Conservation (phyloP, 2,329 filamentous ascomycete genomes). For the Epichloe baconii region DNA sequence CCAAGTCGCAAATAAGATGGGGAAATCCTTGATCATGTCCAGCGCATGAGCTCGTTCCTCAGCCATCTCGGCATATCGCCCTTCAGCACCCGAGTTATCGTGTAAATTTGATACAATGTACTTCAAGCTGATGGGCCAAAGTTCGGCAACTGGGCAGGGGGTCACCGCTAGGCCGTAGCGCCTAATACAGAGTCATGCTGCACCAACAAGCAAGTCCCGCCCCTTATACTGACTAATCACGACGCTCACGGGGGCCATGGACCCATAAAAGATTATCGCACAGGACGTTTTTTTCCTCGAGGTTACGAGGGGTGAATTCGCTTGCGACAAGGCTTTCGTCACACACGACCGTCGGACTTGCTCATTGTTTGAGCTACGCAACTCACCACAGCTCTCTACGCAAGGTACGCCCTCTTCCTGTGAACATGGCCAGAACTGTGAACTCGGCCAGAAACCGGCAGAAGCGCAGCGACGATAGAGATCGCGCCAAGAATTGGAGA, state of each 20-base stretch:
- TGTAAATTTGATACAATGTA: too few species aligned
- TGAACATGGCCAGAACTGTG: conserved; percentile 1
- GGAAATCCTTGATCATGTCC: too few species aligned
- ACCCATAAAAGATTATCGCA: not conserved
- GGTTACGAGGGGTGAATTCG: not conserved
- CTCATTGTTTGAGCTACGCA: not conserved
- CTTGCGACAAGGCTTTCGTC: not conserved
- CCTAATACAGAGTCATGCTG: too few species aligned
- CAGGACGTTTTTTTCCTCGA: not conserved
- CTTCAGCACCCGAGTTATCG: too few species aligned
- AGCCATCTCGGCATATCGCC: too few species aligned
- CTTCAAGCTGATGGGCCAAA: too few species aligned
- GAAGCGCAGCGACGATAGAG: conserved; percentile 6
- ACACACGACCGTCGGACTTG: not conserved
- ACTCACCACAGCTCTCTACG: not conserved
- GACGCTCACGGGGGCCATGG: not conserved
- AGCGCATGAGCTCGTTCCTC: too few species aligned
- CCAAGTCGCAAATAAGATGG: too few species aligned
- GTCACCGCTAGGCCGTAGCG: not conserved
- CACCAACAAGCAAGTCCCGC: too few species aligned
- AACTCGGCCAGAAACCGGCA: not conserved
- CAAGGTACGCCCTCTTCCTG: not conserved
- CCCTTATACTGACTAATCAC: conserved; percentile 3
- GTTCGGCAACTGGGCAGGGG: too few species aligned
- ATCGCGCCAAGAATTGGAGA: conserved; percentile 4